These are phyloP conservation scores for Geotrichum phurueaensis DNA, from an alignment of 1,139 yeast genomes.

Conservation along the genomic window DNA sequence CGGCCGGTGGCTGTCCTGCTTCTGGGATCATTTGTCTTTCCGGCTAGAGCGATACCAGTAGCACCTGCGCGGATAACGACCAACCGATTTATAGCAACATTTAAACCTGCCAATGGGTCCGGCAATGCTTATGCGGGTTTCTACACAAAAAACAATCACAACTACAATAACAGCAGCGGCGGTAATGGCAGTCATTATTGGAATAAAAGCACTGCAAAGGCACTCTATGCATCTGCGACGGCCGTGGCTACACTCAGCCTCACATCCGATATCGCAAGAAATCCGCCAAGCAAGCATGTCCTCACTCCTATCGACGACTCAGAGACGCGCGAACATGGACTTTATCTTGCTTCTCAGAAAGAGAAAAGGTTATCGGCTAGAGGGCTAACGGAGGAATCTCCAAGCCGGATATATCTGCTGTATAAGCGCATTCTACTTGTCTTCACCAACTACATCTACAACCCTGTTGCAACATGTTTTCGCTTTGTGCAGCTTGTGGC, in stretches of 20 bases:
- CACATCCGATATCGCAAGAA: not conserved
- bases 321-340: constrained; percentile 58
- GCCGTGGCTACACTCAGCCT: constrained; percentile 11
- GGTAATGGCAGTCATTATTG: not conserved
- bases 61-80: not conserved
- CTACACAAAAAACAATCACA: not conserved
- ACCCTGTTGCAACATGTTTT: constrained; percentile 61
- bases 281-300: not conserved
- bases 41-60: not conserved
- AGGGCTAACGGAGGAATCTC: not conserved
- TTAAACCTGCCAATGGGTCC: not conserved
- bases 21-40: not conserved
- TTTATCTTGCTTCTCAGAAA: constrained; percentile 54
- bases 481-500: constrained; percentile 63
- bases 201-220: not conserved
- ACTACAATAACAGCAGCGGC: not conserved
- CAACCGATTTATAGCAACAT: not conserved
- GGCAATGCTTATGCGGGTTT: not conserved
- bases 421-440: constrained; percentile 1
- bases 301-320: constrained; percentile 1
- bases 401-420: constrained; percentile 1
- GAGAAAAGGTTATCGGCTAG: constrained; percentile 35
- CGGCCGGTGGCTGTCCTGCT: not conserved
- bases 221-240: constrained; percentile 6
- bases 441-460: constrained; percentile 43